Evolutionary conservation across 2,329 filamentous ascomycete species (phyloP).

Genomic region (Botrytis byssoidea): DNA sequence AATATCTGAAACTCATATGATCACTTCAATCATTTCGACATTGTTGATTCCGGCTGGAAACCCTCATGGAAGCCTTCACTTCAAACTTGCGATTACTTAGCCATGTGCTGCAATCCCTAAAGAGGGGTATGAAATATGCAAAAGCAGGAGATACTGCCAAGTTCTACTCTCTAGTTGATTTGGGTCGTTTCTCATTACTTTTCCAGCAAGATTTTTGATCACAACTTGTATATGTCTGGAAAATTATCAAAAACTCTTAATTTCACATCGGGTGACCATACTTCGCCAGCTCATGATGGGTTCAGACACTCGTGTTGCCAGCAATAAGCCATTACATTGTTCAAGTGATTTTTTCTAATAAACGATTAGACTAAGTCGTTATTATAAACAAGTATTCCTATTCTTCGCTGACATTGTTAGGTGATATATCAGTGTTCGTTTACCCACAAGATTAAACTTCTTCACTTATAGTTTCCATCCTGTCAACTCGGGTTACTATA

Average conservation of each 20-base stretch:
- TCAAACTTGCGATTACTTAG: neutral
- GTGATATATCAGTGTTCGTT: neutral
- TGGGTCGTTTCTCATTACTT: too few relatives aligned
- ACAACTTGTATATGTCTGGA: too few relatives aligned
- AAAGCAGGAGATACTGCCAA: neutral
- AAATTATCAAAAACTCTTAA: too few relatives aligned
- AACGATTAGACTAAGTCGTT: too few relatives aligned
- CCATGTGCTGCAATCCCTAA: neutral
- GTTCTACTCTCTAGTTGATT: too few relatives aligned
- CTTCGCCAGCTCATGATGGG: too few relatives aligned
- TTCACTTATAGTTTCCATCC: neutral
- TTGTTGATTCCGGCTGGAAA: neutral
- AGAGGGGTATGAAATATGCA: neutral
- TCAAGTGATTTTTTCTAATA: too few relatives aligned
- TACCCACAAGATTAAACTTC: too few relatives aligned
- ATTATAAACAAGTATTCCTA: neutral
- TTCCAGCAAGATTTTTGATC: too few relatives aligned
- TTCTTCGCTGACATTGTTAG: neutral
- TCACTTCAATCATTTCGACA: neutral
- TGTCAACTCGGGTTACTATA: neutral
- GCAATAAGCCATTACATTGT: too few relatives aligned
- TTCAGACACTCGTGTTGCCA: too few relatives aligned
- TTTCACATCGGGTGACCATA: too few relatives aligned
- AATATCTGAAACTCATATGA: neutral
- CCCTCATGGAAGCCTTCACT: neutral